These are phyloP conservation scores for Rugosomyces carneus DNA, from an alignment of 1,284 basidiomycete species.

Conservation along the genomic window DNA sequence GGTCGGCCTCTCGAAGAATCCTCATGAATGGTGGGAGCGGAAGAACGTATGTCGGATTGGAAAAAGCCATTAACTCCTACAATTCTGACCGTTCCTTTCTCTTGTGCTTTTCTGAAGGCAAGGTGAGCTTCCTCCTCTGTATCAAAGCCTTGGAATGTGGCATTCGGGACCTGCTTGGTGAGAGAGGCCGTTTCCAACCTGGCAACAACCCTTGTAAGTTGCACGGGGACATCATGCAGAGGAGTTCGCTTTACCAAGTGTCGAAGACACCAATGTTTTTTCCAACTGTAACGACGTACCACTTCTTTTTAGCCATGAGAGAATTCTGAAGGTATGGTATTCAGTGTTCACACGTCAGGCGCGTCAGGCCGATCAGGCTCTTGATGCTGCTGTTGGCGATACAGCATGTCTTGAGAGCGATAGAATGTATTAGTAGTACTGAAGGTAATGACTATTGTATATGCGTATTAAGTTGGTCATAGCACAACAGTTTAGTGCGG, in stretches of 20 bases:
- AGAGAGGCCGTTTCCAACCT: constrained; percentile 42
- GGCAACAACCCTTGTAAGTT: constrained; percentile 7
- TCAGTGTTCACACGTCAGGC: not conserved
- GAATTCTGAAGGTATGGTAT: not conserved
- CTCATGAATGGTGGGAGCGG: constrained; percentile 1
- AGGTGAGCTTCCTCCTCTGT: constrained; percentile 35
- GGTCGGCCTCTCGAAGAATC: constrained; percentile 6
- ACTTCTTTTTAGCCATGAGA: constrained; percentile 34
- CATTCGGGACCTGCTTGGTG: constrained; percentile 34
- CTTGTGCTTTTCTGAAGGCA: constrained; percentile 31
- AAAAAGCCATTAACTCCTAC: constrained; percentile 14
- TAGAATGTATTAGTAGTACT: not conserved
- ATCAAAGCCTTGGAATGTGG: constrained; percentile 36
- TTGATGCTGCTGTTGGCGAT: too few species aligned
- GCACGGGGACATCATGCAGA: not conserved
- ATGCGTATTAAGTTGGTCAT: not conserved
- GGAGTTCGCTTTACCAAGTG: constrained; percentile 39
- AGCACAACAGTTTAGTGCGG: not conserved
- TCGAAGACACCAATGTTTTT: constrained; percentile 38
- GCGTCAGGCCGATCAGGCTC: too few species aligned
- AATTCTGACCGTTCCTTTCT: constrained; percentile 23
- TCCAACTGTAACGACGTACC: constrained; percentile 43
- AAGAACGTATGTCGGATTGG: constrained; percentile 1
- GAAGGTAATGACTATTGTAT: not conserved
- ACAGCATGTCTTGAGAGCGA: too few species aligned